Percentiles rank a stretch among this genome's conserved stretches.
Conservation (phyloP, 2,329 filamentous ascomycete species). For the Beauveria sp. region DNA sequence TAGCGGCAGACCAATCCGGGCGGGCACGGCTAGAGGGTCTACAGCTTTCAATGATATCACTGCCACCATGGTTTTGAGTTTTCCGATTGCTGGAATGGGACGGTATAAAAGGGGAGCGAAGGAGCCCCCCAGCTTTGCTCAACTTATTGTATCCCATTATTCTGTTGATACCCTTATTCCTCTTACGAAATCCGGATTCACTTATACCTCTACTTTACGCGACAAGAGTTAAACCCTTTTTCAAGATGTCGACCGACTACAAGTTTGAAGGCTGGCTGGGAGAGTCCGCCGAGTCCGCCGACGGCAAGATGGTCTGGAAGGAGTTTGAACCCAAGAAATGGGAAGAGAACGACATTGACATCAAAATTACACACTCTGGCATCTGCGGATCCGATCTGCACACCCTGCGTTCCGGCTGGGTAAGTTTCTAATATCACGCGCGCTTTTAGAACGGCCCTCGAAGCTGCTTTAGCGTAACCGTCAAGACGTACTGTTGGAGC, state of each 20-base stretch:
- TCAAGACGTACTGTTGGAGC: no score
- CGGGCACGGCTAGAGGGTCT: neutral
- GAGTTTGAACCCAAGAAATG: slow-evolving; percentile 57
- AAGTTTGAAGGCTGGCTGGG: slow-evolving; percentile 48
- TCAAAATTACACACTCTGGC: slow-evolving; percentile 58
- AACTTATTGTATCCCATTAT: neutral
- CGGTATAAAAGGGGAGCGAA: neutral
- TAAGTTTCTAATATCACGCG: slow-evolving; percentile 20
- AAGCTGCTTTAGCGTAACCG: neutral
- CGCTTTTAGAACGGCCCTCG: slow-evolving; percentile 26
- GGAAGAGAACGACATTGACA: slow-evolving; percentile 59
- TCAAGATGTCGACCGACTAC: slow-evolving; percentile 29
- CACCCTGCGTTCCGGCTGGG: slow-evolving; percentile 48
- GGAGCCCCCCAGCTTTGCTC: neutral
- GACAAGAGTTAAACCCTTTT: neutral
- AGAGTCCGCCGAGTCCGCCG: slow-evolving; percentile 28
- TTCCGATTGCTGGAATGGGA: neutral
- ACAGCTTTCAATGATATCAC: slow-evolving; percentile 6
- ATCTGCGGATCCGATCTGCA: slow-evolving; percentile 58
- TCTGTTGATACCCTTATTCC: neutral
- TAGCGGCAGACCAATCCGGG: neutral
- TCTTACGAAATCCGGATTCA: neutral
- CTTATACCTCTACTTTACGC: neutral
- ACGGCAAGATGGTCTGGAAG: slow-evolving; percentile 48
- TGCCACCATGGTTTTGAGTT: neutral